These are phyloP conservation scores for Nakaseomyces delphensis DNA, from an alignment of 1,139 yeast species.

Conservation along the genomic window DNA sequence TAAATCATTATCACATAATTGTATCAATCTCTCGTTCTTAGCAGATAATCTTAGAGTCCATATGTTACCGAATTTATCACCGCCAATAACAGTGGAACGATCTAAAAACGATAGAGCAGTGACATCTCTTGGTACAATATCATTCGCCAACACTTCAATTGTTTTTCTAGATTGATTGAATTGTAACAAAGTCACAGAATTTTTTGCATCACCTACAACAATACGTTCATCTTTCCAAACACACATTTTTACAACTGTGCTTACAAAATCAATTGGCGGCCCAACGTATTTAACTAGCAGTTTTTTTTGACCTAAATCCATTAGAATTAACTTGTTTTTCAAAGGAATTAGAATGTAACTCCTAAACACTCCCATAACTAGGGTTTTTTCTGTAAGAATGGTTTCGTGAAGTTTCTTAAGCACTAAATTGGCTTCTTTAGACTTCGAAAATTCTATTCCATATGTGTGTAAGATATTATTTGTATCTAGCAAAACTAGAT, in stretches of 20 bases:
- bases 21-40: conserved; percentile 19
- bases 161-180: conserved; percentile 44
- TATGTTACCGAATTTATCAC: conserved; percentile 85
- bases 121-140: conserved; percentile 56
- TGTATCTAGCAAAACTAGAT: neutral
- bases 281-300: conserved; percentile 39
- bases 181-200: conserved; percentile 52
- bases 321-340: conserved; percentile 47
- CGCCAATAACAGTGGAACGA: conserved; percentile 66
- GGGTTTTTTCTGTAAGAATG: conserved; percentile 40
- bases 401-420: conserved; percentile 58
- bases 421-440: conserved; percentile 17
- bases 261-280: conserved; percentile 1
- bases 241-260: conserved; percentile 44
- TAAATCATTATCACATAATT: neutral
- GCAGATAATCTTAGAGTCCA: conserved; percentile 56
- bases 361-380: conserved; percentile 48
- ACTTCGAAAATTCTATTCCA: conserved; percentile 12
- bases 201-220: conserved; percentile 58
- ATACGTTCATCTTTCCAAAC: conserved; percentile 49
- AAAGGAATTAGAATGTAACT: conserved; percentile 57
- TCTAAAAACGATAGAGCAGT: conserved; percentile 57
- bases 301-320: conserved; percentile 73
- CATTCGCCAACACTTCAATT: conserved; percentile 63
- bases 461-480: conserved; percentile 16